These are phyloP conservation scores for Salix suchowensis DNA, from an alignment of 345 rosid species.

Conservation along the genomic window DNA sequence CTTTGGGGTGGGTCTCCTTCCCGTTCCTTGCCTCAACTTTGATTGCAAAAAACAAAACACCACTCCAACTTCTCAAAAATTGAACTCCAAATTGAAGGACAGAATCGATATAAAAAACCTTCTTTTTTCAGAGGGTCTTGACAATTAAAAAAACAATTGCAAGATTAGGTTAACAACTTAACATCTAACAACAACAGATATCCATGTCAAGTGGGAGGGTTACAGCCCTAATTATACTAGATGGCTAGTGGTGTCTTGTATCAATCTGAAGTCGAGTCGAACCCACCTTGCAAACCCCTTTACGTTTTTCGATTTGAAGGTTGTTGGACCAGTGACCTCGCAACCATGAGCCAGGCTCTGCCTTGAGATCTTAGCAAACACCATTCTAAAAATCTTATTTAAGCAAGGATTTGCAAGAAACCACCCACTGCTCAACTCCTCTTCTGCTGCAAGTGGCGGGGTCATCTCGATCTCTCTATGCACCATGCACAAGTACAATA, in stretches of 20 bases:
- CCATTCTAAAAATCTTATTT: neutral
- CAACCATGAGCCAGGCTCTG: constrained; percentile 7
- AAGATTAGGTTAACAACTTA: constrained; percentile 1
- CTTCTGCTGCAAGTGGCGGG: neutral
- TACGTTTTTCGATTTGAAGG: neutral
- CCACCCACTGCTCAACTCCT: neutral
- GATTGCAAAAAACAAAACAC: neutral
- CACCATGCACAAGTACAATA: neutral
- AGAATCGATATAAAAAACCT: neutral
- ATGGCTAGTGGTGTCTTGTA: too few species aligned
- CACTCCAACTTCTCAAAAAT: neutral
- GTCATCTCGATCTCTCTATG: neutral
- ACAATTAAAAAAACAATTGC: neutral
- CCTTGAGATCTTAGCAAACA: neutral
- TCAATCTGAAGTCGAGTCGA: constrained; percentile 7
- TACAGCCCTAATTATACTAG: neutral
- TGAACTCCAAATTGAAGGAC: neutral
- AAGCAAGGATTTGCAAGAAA: neutral
- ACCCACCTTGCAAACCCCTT: neutral
- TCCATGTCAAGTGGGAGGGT: too few species aligned
- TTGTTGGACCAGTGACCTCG: constrained; percentile 16
- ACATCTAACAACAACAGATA: neutral
- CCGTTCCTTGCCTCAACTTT: neutral
- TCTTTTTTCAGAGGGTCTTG: neutral
- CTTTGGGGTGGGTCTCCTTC: neutral